Evolutionary conservation across 2,329 filamentous ascomycete species (phyloP), one percentile per base, ranked within the genome.

Genomic region (Aspergillus ibericus): DNA sequence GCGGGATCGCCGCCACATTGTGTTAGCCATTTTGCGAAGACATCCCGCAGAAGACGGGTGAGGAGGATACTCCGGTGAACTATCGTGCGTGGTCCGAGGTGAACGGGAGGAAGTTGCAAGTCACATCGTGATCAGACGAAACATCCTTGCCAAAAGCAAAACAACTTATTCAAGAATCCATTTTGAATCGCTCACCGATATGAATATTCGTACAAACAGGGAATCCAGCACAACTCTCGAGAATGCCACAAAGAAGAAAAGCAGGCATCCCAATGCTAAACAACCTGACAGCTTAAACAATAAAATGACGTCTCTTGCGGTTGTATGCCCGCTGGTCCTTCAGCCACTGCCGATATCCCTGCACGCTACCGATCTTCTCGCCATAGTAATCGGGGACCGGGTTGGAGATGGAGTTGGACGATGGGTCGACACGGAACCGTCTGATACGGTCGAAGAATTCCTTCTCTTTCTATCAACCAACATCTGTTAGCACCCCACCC

Each of bases 291-390:
- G 48, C 55, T 64, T 66, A 76, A n/a, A 66, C 52, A 58, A 78
- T 74, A 61, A 76, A 77, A 60, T 68, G 76, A 46, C 74, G 72
- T 74, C 86, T 88, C 85, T 96, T 96, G 82, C 92, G 92, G 80
- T 96, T 96, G 80, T 96, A 99, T 9, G 93, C 93, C 62, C 93
- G 84, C 82, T 98, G 95, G 72, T 99, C 95, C 82, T 96, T 98
- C 70, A 99, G 80, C 95, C 95, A 99, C 75, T 92, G 88, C 70
- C 95, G 83, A 76, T 98, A 99, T 48, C 91, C 93, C 55, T 88
- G 83, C 20, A 98, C 92, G 69, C 92, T 96, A 53, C 90, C 91
- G 69, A 99, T 96, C 83, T 97, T 98, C 81, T 99, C 95, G 69
- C 95, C 95, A 71, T 99, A 99, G 78, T 96, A 99, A 75, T 99